phyloP scores from a whole-genome alignment of 768 basidiomycete genomes.

The Lactifluus echinatus region DNA sequence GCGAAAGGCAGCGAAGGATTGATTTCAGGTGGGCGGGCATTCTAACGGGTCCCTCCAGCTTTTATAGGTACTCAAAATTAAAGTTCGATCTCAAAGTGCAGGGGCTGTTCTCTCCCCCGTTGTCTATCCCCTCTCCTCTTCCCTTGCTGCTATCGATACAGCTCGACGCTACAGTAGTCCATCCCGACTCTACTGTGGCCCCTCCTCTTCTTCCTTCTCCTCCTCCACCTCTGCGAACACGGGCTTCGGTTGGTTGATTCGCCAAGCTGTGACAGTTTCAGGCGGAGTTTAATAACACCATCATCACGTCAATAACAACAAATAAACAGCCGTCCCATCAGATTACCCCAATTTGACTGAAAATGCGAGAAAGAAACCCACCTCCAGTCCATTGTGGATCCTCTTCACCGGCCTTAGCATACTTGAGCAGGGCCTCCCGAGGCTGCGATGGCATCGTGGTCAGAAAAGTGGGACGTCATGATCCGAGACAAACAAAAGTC shows the following conservation, averaged over 20 bases:
- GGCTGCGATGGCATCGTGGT: constrained; percentile 47
- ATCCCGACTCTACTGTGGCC: constrained; percentile 8
- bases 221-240: constrained; percentile 63
- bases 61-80: constrained; percentile 76
- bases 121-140: constrained; percentile 4
- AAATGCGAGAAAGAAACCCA: constrained; percentile 33
- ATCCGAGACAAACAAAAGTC: constrained; percentile 3
- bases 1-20: constrained; percentile 43
- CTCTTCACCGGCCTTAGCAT: constrained; percentile 65
- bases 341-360: background rate
- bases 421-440: constrained; percentile 92
- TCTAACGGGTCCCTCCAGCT: constrained; percentile 54
- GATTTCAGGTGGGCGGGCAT: constrained; percentile 63
- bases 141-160: constrained; percentile 18
- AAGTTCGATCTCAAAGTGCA: constrained; percentile 78
- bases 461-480: constrained; percentile 1
- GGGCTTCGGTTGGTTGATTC: constrained; percentile 74
- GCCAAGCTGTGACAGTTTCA: constrained; percentile 65
- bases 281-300: constrained; percentile 26
- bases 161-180: constrained; percentile 13
- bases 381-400: constrained; percentile 83
- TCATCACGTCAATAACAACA: constrained; percentile 36
- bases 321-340: constrained; percentile 28
- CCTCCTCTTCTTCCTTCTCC: constrained; percentile 42
- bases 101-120: constrained; percentile 46